Base-by-base conservation (phyloP, 176 grass and related monocot species). In the Tillandsia fasciculata region DNA sequence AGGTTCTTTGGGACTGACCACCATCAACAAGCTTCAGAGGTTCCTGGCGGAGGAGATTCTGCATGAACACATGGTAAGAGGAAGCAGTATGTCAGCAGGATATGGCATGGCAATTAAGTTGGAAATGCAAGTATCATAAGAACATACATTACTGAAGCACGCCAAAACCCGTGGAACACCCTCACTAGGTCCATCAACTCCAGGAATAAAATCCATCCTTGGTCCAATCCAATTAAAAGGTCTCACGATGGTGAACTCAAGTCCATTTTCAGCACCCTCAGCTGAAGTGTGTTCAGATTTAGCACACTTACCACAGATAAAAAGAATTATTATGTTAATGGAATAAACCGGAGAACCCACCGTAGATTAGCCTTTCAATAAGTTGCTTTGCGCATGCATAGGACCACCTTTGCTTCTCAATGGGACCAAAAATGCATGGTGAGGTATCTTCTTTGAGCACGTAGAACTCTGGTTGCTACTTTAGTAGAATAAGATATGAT, bases 161-260 rank as follows among this genome's bases (percentile, higher is more conserved):
- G 94, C 94, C 77, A 99, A 79, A 74, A 97, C 90, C 73, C 90
- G 75, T 51, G 94, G 94, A 64, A 99, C 89, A 82, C 94, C 89
- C 84, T 99, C 90, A 10, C 94, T 93, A 77, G 87, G 94, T 28
- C 94, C 94, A 72, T 97, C 94, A 57, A 97, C 86, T 56, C 94
- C 94, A 77, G 94, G 94, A 78, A 97, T 97, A 66, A 97, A 97
- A 64, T 97, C 94, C 94, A 97, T 97, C 66, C 94, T 90, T 52
- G 94, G 94, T 23, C 94, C 94, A 81, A 97, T 97, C 89, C 89
- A 97, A 69, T 97, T 97, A 72, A 97, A 97, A 68, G 94, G 94
- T 54, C 94, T 83, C 67, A 99, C 94, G 48, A 99, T 90, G 69
- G 94, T 93, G 77, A 99, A 99, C 10, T 93, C 82, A 11, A 99